Base-by-base conservation (phyloP, 192 early-diverging fungal species). In the Coemansia sp. region DNA sequence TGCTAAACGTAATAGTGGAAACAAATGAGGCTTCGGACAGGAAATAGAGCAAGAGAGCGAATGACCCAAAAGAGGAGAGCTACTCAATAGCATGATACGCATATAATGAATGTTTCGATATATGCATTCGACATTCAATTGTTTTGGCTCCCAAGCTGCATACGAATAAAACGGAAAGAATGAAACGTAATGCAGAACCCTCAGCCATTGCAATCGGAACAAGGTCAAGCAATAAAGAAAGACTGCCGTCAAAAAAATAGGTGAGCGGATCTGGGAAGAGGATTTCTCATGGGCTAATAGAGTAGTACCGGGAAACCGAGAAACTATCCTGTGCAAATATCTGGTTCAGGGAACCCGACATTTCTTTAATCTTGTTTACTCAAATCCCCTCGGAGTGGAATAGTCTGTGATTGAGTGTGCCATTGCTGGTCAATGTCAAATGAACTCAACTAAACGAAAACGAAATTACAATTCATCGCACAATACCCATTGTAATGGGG, bases 81-180 rank as follows among this genome's bases (percentile, higher is more conserved):
- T 26, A 26, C 51, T 53, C 51, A 53, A 53, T 26, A 53, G 51
- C 51, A 53, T 53, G 51, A 26, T 20, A 53, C 6, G 51, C 14
- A 9, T 4, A 53, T 53, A 53, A 53, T 53, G 23, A 26, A 53
- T 53, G 24, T 53, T 53, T 53, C 51, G 51, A 53, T 53, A 53
- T 53, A 53, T 53, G 51, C 51, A 53, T 26, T 26, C 23, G 24
- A 49, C 48, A 20, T 24, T 15, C 24, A 10, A 53, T 53, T 53
- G 51, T 49, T 53, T 53, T 26, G 23, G 24, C 23, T 53, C 24
- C 51, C 15, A 11, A 23, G 24, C 24, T 26, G 51, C 51, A 53
- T 53, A 20, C 21, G 9, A 20, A 26, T 43, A 8, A 62, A 44
- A 45, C 39, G 39, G 46, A 63, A 20, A 21, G 63, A 52, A 49